Conservation (phyloP, 768 basidiomycete genomes). For the Brasilioporus rufonigricans region DNA sequence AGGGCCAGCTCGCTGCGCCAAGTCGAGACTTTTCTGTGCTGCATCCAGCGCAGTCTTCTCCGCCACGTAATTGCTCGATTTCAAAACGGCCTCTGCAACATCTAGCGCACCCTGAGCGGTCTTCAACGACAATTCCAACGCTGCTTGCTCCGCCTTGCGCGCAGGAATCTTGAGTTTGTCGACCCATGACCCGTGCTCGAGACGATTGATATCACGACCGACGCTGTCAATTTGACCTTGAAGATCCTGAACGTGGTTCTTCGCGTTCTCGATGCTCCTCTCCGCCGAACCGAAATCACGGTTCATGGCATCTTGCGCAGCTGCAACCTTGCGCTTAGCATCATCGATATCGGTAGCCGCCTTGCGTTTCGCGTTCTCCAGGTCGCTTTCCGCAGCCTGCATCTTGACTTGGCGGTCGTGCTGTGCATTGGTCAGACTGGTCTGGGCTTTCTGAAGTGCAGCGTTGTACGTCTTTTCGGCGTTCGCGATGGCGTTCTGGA, state of each 20-base stretch:
- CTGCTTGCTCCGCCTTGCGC: background rate
- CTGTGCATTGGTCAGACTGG: background rate
- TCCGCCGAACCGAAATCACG: slow-evolving; percentile 2
- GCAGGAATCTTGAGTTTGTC: background rate
- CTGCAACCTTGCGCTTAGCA: background rate
- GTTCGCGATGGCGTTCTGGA: background rate
- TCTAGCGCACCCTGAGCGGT: background rate
- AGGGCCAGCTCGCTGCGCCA: background rate
- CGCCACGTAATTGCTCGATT: background rate
- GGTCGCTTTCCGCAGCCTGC: background rate
- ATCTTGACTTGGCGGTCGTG: slow-evolving; percentile 4
- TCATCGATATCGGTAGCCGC: background rate
- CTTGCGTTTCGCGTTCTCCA: background rate
- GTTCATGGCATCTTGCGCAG: background rate
- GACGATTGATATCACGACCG: background rate
- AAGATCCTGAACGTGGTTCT: background rate
- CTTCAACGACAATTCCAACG: background rate
- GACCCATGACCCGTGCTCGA: background rate
- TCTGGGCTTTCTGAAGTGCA: background rate
- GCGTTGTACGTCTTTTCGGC: background rate
- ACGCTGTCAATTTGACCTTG: background rate
- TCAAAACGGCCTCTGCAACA: background rate
- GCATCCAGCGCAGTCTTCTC: background rate
- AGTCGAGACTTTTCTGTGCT: background rate
- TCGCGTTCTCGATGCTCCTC: background rate